A percentile compares a stretch with the other conserved stretches of the same genome.
phyloP scores from a whole-genome alignment of 2,329 filamentous ascomycete species.

The Ceratocystis destructans region DNA sequence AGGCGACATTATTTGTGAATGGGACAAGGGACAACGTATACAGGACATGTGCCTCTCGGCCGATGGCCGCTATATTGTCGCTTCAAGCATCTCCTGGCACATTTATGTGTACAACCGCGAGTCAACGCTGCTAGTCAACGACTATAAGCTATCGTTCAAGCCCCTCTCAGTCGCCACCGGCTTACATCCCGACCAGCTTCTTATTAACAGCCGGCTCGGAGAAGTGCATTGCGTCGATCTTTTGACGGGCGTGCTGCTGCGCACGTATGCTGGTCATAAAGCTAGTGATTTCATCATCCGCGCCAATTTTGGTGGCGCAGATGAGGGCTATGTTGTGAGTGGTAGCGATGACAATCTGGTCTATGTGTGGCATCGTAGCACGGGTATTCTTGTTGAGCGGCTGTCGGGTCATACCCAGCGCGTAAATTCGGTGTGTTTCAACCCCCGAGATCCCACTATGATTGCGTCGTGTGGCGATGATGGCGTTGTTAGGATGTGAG shows the following conservation, averaged over 20 bases:
- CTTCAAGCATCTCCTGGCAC: conserved; percentile 54
- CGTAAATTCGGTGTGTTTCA: conserved; percentile 84
- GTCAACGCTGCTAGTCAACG: conserved; percentile 54
- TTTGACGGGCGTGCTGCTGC: conserved; percentile 54
- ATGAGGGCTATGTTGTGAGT: conserved; percentile 80
- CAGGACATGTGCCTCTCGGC: conserved; percentile 74
- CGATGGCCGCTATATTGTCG: conserved; percentile 67
- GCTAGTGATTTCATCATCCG: conserved; percentile 70
- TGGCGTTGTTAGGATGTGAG: conserved; percentile 70
- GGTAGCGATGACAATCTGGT: conserved; percentile 72
- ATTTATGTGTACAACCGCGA: conserved; percentile 71
- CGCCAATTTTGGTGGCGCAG: conserved; percentile 72
- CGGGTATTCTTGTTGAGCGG: conserved; percentile 60
- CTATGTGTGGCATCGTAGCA: conserved; percentile 83
- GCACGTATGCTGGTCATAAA: conserved; percentile 60
- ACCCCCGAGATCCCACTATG: conserved; percentile 65
- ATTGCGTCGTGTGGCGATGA: conserved; percentile 91
- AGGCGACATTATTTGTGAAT: conserved; percentile 49
- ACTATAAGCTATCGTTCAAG: conserved; percentile 36
- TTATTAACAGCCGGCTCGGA: conserved; percentile 69
- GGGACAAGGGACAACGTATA: conserved; percentile 58
- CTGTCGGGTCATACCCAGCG: conserved; percentile 61
- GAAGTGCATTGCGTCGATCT: conserved; percentile 70
- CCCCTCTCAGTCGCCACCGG: conserved; percentile 73
- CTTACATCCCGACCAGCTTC: conserved; percentile 62